These are phyloP conservation scores for Tricladium varicosporioides DNA, from an alignment of 2,329 filamentous ascomycete genomes.

Conservation along the genomic window DNA sequence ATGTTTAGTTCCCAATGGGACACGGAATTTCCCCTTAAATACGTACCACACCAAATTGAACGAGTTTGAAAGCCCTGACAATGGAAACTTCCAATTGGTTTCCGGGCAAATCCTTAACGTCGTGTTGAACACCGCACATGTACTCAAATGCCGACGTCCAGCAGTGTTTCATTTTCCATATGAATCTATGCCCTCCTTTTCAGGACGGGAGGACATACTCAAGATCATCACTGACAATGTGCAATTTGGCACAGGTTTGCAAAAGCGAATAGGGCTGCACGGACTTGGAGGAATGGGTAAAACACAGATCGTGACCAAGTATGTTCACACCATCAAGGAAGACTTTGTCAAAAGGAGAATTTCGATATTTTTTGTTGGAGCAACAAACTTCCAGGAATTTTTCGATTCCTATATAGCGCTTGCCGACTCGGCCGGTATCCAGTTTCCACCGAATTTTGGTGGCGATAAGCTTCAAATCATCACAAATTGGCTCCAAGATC, in stretches of 20 bases:
- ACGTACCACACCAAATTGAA: not conserved
- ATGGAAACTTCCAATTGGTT: not conserved
- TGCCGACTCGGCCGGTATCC: not conserved
- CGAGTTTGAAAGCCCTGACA: not conserved
- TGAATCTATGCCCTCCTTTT: not conserved
- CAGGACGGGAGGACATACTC: not conserved
- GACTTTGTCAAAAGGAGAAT: not conserved
- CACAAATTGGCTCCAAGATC: not conserved
- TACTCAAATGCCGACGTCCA: not conserved
- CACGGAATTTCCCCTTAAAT: not conserved
- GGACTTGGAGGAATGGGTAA: conserved; percentile 1
- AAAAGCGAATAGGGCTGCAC: not conserved
- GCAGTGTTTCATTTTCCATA: not conserved
- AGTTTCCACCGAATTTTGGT: not conserved
- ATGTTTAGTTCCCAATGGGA: not conserved
- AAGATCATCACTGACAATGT: not conserved
- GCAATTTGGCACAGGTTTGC: not conserved
- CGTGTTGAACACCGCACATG: not conserved
- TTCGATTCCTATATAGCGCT: not conserved
- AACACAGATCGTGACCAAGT: not conserved
- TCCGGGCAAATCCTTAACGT: not conserved
- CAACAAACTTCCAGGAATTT: not conserved
- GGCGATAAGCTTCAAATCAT: not conserved
- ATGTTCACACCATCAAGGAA: not conserved
- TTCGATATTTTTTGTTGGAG: not conserved